Percentiles rank a stretch among this genome's conserved stretches.
These are phyloP conservation scores for Hemileia vastatrix DNA, from an alignment of 1,284 basidiomycete species.

Conservation along the genomic window DNA sequence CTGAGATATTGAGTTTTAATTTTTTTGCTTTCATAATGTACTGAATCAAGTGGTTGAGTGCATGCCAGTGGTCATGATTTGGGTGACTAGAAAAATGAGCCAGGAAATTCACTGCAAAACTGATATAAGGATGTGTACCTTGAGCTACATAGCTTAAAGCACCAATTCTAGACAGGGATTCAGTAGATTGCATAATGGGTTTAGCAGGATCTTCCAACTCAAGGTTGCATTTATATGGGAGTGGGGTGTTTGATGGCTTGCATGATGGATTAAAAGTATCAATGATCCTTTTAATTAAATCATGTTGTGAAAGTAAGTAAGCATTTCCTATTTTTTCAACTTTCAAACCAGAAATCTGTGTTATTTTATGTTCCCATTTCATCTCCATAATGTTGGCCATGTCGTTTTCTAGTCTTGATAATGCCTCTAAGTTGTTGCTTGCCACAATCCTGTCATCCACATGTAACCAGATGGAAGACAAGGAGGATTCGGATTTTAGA, in stretches of 20 bases:
- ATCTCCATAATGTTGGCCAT: background rate
- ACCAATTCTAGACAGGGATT: background rate
- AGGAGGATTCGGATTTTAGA: too few species aligned
- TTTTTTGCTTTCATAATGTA: background rate
- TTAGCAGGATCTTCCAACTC: too few species aligned
- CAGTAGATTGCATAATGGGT: too few species aligned
- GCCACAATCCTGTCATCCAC: slow-evolving; percentile 1
- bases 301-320: background rate
- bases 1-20: background rate
- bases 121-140: background rate
- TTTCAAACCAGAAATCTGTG: background rate
- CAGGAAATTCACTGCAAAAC: background rate
- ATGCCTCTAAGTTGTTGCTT: background rate
- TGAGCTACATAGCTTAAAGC: background rate
- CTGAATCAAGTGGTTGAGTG: background rate
- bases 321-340: background rate
- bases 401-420: background rate
- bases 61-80: background rate
- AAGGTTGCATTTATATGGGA: too few species aligned
- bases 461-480: slow-evolving; percentile 6
- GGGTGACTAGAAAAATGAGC: background rate
- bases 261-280: too few species aligned
- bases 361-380: background rate
- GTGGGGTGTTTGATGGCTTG: too few species aligned
- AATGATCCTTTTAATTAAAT: background rate